Conservation (phyloP, 2,329 filamentous ascomycete species). For the Fusarium phyllophilum region DNA sequence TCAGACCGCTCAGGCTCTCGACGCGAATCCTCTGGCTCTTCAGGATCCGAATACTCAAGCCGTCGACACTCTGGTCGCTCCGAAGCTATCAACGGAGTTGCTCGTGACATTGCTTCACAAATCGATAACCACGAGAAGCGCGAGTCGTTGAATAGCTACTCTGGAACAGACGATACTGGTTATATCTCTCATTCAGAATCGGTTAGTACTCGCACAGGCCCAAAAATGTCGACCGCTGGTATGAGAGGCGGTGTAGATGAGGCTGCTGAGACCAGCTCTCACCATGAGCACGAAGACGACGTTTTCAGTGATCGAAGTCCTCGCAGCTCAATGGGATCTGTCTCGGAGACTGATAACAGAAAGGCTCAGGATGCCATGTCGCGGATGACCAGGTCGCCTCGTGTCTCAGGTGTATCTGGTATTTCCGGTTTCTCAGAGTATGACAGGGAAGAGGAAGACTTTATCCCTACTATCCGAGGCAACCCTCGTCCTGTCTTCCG, state of each 20-base stretch:
- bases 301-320: constrained; percentile 69
- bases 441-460: constrained; percentile 57
- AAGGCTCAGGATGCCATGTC: constrained; percentile 49
- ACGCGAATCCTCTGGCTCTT: constrained; percentile 40
- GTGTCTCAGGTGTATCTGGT: constrained; percentile 63
- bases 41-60: constrained; percentile 35
- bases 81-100: constrained; percentile 64
- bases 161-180: constrained; percentile 35
- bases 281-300: constrained; percentile 64
- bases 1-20: constrained; percentile 34
- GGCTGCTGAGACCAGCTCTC: constrained; percentile 59
- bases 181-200: constrained; percentile 43
- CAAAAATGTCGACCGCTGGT: constrained; percentile 36
- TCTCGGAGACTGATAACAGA: constrained; percentile 51
- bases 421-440: constrained; percentile 65
- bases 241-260: constrained; percentile 40
- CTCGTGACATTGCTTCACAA: constrained; percentile 60
- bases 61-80: constrained; percentile 57
- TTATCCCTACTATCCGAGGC: constrained; percentile 65
- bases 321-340: constrained; percentile 66
- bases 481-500: constrained; percentile 73
- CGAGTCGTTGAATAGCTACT: constrained; percentile 40
- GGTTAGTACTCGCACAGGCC: constrained; percentile 38
- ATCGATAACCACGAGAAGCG: constrained; percentile 52
- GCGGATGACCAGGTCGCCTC: constrained; percentile 49